Base-by-base conservation (phyloP, 208 protist species). In the Acanthamoeba lugdunensis region DNA sequence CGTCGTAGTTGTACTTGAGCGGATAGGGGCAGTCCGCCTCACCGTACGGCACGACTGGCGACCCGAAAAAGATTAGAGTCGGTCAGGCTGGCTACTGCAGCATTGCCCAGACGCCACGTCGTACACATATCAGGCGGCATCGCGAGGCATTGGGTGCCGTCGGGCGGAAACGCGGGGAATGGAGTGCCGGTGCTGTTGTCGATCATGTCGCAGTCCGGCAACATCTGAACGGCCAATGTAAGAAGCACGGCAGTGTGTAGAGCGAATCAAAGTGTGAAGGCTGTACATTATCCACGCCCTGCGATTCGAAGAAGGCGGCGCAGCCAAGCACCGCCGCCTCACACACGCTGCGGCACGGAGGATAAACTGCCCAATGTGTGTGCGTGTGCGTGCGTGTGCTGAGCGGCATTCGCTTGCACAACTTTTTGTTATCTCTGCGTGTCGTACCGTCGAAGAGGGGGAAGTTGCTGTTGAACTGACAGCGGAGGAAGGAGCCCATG, bases 1-100 rank as follows among this genome's bases (percentile, higher is more conserved):
- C 82, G 61, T 90, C 84, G 33, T 90, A 73, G 84, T 90, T 90
- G 84, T 71, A 90, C 37, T 69, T 67, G 56, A 90, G 84, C 30
- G 84, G 84, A 67, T 90, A 71, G 3, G 84, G 84, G 16, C 84
- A 90, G 84, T 90, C 84, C 50, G 41, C 84, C 9, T 90, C 84
- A 0, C 61, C 61, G 52, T 90, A 90, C 11, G 50, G 41, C 52
- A 90, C 52, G 7, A 67, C 84, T 90, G 45, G 61, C 18, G 18
- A 67, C 18, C 9, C 61, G n/a, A 21, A 67, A 48, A 48, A 11
- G 45, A 0, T 48, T 28, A 11, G 48, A 4, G 61, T 67, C 33
- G 2, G 61, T 67, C 33, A 33, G 33, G n/a, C n/a, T n/a, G n/a
- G n/a, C n/a, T n/a, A n/a, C n/a, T n/a, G n/a, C n/a, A n/a, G n/a